Evolutionary conservation across 768 basidiomycete genomes (phyloP), one percentile per base, ranked within the genome.

Genomic region (Suillus cothurnatus): DNA sequence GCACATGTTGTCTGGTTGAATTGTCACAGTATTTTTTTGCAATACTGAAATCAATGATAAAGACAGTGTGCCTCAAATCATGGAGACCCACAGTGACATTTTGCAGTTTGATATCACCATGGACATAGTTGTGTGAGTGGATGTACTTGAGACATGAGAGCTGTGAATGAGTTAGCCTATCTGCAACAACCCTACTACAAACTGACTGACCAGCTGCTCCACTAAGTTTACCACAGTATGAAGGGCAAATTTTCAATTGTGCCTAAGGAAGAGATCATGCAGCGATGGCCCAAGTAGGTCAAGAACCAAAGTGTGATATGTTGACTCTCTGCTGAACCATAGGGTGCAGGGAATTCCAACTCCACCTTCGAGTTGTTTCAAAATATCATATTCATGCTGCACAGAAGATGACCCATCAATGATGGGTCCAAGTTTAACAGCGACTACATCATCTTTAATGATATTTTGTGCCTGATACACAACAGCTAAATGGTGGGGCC

Each of bases 351-450:
- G 38, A 15, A 39, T 39, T 15, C 38, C 38, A 39, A 15, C 61
- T 19, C 61, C 61, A 50, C 49, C 61, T 47, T 62, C 49, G 19
- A 62, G 61, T 31, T 62, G 34, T 34, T 47, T 62, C 28, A 62
- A 49, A 36, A 62, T 49, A 21, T 36, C 8, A 11, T 49, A 62
- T 50, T 62, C 61, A n/a, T 19, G 28, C 19, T 47, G 39, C 61
- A 62, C n/a, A 6, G 45, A 50, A 23, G 61, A 31, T 19, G 61
- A 53, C 19, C 12, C 9, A 3, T 41, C 9, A 12, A 28, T 36
- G 21, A 36, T 23, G 17, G 50, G 47, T 50, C 34, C 62, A 6
- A 62, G 49, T 38, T 62, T 62, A 19, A 62, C 12, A 23, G 34
- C 32, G 4, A 62, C 62, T 28, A 4, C 15, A 19, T 52, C 28